Conservation (phyloP, 2,329 filamentous ascomycete genomes). For the Hymenoscyphus albidus region DNA sequence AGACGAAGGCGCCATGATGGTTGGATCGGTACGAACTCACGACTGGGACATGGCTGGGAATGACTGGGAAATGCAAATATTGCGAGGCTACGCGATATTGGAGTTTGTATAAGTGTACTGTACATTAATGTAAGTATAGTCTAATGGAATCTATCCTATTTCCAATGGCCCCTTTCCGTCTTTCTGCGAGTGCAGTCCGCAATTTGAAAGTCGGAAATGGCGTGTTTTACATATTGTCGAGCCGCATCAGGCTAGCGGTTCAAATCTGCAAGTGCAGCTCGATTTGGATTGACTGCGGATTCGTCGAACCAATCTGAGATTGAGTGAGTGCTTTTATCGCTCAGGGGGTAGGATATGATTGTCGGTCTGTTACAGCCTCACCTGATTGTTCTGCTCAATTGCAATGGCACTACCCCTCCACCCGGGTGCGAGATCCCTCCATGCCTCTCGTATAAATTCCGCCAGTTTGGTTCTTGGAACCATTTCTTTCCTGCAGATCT, state of each 20-base stretch:
- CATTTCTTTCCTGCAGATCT: background rate
- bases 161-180: background rate
- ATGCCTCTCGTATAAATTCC: background rate
- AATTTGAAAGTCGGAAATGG: background rate
- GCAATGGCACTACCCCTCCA: background rate
- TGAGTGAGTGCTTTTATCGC: background rate
- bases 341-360: background rate
- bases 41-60: background rate
- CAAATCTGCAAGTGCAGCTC: background rate
- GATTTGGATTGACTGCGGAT: background rate
- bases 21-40: background rate
- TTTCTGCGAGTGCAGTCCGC: background rate
- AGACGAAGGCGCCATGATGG: slow-evolving; percentile 51
- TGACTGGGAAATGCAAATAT: background rate
- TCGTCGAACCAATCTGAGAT: background rate
- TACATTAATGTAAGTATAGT: background rate
- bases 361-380: background rate
- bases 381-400: background rate
- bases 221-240: background rate
- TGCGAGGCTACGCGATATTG: background rate
- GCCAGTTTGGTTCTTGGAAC: background rate
- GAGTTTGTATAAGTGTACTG: slow-evolving; percentile 1
- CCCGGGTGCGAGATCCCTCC: background rate
- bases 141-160: background rate
- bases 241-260: background rate